Evolutionary conservation across 2,329 filamentous ascomycete species (phyloP).

Genomic region (Clonostachys byssicola): DNA sequence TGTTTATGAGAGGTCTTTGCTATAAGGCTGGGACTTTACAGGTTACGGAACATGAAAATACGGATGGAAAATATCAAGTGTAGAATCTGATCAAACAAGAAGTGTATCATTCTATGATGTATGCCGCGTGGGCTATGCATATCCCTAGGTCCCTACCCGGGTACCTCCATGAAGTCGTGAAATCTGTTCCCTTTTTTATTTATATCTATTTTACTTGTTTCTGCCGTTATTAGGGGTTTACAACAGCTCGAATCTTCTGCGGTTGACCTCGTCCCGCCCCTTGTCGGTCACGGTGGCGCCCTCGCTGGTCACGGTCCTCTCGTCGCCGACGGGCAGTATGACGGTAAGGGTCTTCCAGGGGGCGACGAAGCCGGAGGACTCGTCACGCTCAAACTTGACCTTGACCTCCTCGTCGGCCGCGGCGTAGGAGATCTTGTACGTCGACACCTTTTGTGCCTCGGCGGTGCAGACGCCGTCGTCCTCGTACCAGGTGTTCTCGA

Average conservation of each 20-base stretch:
- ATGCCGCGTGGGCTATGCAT: too few relatives aligned
- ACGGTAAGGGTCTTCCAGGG: conserved; percentile 24
- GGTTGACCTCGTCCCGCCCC: conserved; percentile 11
- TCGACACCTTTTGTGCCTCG: conserved; percentile 22
- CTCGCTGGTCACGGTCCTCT: conserved; percentile 8
- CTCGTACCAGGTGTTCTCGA: conserved; percentile 26
- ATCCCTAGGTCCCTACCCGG: too few relatives aligned
- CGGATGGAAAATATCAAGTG: too few relatives aligned
- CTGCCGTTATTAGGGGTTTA: not conserved
- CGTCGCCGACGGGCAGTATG: conserved; percentile 23
- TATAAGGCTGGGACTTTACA: too few relatives aligned
- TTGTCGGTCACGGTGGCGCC: conserved; percentile 5
- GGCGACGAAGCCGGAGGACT: conserved; percentile 21
- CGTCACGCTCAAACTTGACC: conserved; percentile 19
- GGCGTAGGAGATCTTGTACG: conserved; percentile 20
- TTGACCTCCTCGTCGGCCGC: conserved; percentile 9
- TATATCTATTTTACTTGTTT: too few relatives aligned
- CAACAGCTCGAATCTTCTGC: conserved; percentile 11
- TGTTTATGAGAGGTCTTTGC: too few relatives aligned
- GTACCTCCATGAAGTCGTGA: too few relatives aligned
- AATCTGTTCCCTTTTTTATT: too few relatives aligned
- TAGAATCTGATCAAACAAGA: too few relatives aligned
- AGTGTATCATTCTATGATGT: too few relatives aligned
- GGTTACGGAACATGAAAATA: too few relatives aligned
- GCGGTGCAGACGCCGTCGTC: conserved; percentile 28